Percentiles rank a stretch among this genome's conserved stretches.
phyloP scores from a whole-genome alignment of 2,329 filamentous ascomycete species.

The Paecilomyces sp. region DNA sequence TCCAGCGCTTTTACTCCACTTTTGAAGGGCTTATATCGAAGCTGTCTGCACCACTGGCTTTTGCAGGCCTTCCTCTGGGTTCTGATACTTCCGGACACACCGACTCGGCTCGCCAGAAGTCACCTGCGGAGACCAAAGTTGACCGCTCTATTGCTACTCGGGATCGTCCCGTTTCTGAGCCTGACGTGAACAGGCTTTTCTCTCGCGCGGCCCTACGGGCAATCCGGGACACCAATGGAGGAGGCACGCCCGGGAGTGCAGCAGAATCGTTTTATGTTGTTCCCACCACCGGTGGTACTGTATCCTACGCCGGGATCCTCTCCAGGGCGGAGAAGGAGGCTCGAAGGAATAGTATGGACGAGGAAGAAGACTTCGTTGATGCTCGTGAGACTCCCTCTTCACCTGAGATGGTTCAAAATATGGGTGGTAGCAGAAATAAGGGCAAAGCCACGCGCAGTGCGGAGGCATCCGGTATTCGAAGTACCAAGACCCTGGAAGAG shows the following conservation, averaged over 20 bases:
- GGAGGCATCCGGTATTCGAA: constrained; percentile 12
- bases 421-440: constrained; percentile 29
- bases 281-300: constrained; percentile 81
- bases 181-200: constrained; percentile 76
- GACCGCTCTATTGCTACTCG: constrained; percentile 32
- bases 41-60: constrained; percentile 83
- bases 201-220: constrained; percentile 78
- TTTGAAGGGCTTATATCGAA: constrained; percentile 85
- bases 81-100: constrained; percentile 30
- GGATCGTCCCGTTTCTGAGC: constrained; percentile 45
- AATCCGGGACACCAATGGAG: constrained; percentile 59
- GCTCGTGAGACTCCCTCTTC: constrained; percentile 61
- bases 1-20: constrained; percentile 83
- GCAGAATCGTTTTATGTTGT: constrained; percentile 86
- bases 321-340: constrained; percentile 43
- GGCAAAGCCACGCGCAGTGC: constrained; percentile 12
- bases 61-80: constrained; percentile 79
- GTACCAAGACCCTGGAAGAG: constrained; percentile 71
- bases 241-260: constrained; percentile 50
- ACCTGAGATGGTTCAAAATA: constrained; percentile 40
- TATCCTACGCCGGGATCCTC: constrained; percentile 87
- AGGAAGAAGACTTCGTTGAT: constrained; percentile 84
- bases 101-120: constrained; percentile 21
- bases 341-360: constrained; percentile 45
- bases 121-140: constrained; percentile 27